Conservation (phyloP, 371 early-diverging fungal species). For the Saksenaea vasiformis region DNA sequence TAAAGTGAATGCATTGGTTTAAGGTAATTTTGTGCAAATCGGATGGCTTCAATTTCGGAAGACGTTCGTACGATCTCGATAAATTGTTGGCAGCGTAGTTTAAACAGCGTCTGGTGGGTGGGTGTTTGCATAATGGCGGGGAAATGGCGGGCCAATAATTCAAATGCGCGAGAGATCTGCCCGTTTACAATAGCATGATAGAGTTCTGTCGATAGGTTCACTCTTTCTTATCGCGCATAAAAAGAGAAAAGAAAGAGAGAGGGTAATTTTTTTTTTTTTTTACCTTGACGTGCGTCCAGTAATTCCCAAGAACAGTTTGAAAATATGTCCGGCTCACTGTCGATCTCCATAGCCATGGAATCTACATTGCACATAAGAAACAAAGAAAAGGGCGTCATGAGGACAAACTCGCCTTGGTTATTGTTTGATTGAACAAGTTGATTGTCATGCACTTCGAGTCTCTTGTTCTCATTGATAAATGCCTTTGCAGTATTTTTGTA, state of each 20-base stretch:
- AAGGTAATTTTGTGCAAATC: conserved; percentile 36
- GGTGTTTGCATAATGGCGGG: conserved; percentile 14
- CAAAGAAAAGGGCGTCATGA: not conserved
- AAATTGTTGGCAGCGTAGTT: conserved; percentile 44
- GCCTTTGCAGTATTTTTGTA: conserved; percentile 66
- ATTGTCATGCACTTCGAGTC: conserved; percentile 19
- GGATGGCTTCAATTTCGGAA: conserved; percentile 33
- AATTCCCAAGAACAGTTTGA: conserved; percentile 25
- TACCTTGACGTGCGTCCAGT: conserved; percentile 47
- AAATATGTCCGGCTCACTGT: not conserved
- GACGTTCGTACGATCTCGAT: conserved; percentile 32
- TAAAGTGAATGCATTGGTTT: conserved; percentile 18
- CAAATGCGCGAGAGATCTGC: conserved; percentile 34
- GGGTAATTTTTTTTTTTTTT: not conserved
- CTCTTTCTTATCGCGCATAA: not conserved
- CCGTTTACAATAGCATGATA: conserved; percentile 34
- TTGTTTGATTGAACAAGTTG: not conserved
- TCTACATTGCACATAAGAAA: not conserved
- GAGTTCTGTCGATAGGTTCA: conserved; percentile 16
- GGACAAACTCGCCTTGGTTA: conserved; percentile 9
- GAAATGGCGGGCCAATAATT: conserved; percentile 32
- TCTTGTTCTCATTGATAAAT: conserved; percentile 48
- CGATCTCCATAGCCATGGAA: conserved; percentile 8
- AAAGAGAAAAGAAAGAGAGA: not conserved
- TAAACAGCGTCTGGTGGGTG: conserved; percentile 20